Conservation (phyloP, 306 rosid genomes). For the Gillenia trifoliata region DNA sequence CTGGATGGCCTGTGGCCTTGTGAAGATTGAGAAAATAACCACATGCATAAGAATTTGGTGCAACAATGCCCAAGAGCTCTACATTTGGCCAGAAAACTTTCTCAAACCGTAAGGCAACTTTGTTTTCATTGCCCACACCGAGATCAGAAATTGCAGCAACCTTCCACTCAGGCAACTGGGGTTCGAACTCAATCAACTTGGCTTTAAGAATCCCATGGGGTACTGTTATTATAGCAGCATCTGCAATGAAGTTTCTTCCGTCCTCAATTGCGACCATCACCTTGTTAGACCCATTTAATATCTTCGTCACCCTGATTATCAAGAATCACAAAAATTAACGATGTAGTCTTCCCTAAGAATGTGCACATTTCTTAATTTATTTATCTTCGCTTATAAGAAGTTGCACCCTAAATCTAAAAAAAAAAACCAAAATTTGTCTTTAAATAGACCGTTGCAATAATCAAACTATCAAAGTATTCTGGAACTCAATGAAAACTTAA, state of each 20-base stretch:
- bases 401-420: background rate
- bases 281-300: constrained; percentile 26
- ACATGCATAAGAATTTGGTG: constrained; percentile 61
- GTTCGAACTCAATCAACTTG: constrained; percentile 59
- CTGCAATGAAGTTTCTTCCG: constrained; percentile 51
- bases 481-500: background rate
- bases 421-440: background rate
- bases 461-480: background rate
- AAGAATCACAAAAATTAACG: background rate
- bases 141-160: constrained; percentile 63
- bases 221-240: constrained; percentile 41
- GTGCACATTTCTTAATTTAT: background rate
- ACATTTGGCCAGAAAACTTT: constrained; percentile 73
- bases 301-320: constrained; percentile 29
- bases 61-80: constrained; percentile 61
- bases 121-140: constrained; percentile 80
- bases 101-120: constrained; percentile 56
- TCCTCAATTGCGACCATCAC: constrained; percentile 58
- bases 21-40: constrained; percentile 82
- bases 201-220: constrained; percentile 73
- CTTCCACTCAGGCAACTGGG: constrained; percentile 68
- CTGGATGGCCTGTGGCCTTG: constrained; percentile 69
- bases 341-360: background rate
- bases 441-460: background rate
- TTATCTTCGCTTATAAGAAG: background rate